Conservation (phyloP, 306 rosid species). For the Dryas drummondii region DNA sequence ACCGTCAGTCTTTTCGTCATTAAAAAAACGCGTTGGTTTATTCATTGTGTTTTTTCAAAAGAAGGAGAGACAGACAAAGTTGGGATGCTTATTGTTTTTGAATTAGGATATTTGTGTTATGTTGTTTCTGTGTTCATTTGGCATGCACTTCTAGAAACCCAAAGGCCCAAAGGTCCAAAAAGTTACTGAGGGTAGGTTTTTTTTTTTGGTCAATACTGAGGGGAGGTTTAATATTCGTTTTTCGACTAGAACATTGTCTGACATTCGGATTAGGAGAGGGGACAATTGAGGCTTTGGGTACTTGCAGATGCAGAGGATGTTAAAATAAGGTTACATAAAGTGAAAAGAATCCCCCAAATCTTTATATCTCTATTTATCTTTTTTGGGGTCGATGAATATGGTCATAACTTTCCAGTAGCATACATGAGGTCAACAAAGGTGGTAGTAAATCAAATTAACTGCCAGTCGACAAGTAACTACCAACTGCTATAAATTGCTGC, state of each 20-base stretch:
- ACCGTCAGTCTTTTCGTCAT: constrained; percentile 13
- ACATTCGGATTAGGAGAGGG: constrained; percentile 5
- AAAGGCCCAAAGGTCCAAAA: neutral
- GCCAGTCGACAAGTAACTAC: too few species aligned
- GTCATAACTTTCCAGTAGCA: too few species aligned
- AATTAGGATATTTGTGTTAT: neutral
- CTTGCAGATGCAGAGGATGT: neutral
- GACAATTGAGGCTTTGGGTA: constrained; percentile 3
- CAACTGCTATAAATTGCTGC: too few species aligned
- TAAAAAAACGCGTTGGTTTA: constrained; percentile 10
- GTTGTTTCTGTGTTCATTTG: neutral
- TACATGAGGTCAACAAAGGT: too few species aligned
- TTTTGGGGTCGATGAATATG: too few species aligned
- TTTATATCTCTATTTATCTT: too few species aligned
- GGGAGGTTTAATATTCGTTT: neutral
- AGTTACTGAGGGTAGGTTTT: neutral
- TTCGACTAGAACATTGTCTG: constrained; percentile 1
- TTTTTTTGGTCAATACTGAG: neutral
- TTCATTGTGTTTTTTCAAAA: neutral
- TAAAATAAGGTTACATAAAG: neutral
- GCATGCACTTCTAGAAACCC: constrained; percentile 33
- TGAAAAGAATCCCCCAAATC: neutral
- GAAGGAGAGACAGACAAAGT: neutral
- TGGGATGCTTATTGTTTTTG: neutral
- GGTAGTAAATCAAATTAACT: too few species aligned